Evolutionary conservation across 2,329 filamentous ascomycete species (phyloP), one percentile per base, ranked within the genome.

Genomic region (Fusarium neocosmosporiellum): DNA sequence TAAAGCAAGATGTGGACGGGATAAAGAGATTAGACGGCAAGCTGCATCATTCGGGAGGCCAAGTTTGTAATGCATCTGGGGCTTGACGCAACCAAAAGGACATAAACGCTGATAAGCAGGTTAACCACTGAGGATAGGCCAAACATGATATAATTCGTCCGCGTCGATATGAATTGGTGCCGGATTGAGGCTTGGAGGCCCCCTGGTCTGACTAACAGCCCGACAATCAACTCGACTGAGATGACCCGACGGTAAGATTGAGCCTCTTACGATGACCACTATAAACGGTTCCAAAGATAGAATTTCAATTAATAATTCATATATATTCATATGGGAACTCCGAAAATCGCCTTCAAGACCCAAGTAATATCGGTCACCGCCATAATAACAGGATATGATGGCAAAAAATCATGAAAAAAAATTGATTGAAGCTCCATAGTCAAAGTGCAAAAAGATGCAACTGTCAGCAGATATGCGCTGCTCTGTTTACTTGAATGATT

Each of bases 401-500:
- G 43, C 5, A 5, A 48, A 29, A 50, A 50, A 14, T 37, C 20
- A 8, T 11, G 10, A 14, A 22, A 34, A 22, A 34, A 13, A 33
- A 14, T 50, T 50, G 36, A 64, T 43, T 50, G 18, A 33, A 29
- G 39, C 31, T 24, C 36, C 41, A 50, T 61, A 22, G n/a, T 24
- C 59, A 50, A 61, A 50, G 41, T 50, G 24, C 59, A 31, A 48
- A 29, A 54, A 37, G 11, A 62, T 39, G 46, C 46, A 39, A 24
- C n/a, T 27, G 18, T 59, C 41, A 68, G 41, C 37, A 48, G 27
- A 27, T 34, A 22, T 36, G 50, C 24, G 34, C 29, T 14, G 20
- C 11, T 39, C 27, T 65, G 33, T 54, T 36, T 48, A 27, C 20
- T 36, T 22, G 31, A 39, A 22, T 62, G 24, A 62, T 70, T 73